Base-by-base conservation (phyloP, 352 stramenopile genomes). In the Aphanomyces cochlioides region DNA sequence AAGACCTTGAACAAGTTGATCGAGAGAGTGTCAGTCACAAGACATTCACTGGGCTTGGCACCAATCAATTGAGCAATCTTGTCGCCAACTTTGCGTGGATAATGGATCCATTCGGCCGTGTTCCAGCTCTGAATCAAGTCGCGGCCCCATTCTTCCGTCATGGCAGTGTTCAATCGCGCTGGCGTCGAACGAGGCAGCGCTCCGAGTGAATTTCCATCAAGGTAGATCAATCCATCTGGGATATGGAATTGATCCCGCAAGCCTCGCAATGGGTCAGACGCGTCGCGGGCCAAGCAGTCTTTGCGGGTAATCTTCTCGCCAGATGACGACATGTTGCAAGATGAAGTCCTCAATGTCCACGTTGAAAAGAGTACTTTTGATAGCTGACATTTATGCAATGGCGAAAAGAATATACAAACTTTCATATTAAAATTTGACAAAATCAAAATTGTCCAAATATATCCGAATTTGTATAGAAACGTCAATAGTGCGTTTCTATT, bases 1-100 rank as follows among this genome's bases (percentile, higher is more conserved):
- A 70, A 50, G 5, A 70, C 54, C n/a, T 70, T 70, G 54, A 59
- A 70, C 45, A 70, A 10, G 36, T 70, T 70, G 37, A 70, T 41
- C 17, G 64, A 70, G 13, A 56, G 39, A 47, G 64, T 47, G 64
- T 70, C 64, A 4, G 47, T 39, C 7, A 61, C 64, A 12, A 70
- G 4, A 17, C 53, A 41, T 47, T 70, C 45, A 36, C 64, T 50
- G 4, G 64, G 64, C 6, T n/a, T 28, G 10, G 64, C 64, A 17
- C 64, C 64, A n/a, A 70, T 28, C 7, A 70, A 17, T 15, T n/a
- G 6, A 13, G 13, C 64, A 40, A 70, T 70, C 40, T 70, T 70
- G 54, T 70, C 64, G 39, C 64, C 64, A 47, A 70, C 36, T 19
- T 50, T 47, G 40, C 53, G 53, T 7, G 64, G 47, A 17, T 61